Conservation (phyloP, 441 rosid genomes). For the Corymbia calophylla region DNA sequence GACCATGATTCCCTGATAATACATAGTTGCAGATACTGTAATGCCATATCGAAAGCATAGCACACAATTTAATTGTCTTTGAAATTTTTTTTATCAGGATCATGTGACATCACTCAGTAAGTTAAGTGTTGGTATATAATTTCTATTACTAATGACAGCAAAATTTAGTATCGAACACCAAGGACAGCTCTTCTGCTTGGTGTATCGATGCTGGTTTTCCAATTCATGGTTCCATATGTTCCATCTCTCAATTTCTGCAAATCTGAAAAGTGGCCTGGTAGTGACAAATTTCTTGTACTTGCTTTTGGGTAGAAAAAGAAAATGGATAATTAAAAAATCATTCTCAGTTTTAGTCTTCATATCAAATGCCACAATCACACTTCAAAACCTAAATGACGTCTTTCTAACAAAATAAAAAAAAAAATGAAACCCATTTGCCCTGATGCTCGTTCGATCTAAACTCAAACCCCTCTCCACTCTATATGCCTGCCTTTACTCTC, state of each 20-base stretch:
- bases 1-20: slow-evolving; percentile 9
- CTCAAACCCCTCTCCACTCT: too few relatives aligned
- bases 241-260: not conserved
- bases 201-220: not conserved
- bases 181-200: not conserved
- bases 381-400: not conserved
- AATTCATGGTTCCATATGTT: not conserved
- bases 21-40: not conserved
- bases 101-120: not conserved
- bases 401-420: not conserved
- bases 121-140: not conserved
- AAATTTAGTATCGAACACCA: too few relatives aligned
- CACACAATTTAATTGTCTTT: not conserved
- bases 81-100: not conserved
- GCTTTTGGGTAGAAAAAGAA: not conserved
- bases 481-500: too few relatives aligned
- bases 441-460: too few relatives aligned
- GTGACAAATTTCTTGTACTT: not conserved
- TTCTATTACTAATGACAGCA: not conserved
- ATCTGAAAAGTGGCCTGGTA: not conserved
- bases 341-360: not conserved
- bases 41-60: not conserved
- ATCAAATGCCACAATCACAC: not conserved
- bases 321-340: too few relatives aligned
- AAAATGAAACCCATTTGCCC: too few relatives aligned